Base-by-base conservation (phyloP, 176 grass and related monocot species). In the Echinochloa phyllopogon region DNA sequence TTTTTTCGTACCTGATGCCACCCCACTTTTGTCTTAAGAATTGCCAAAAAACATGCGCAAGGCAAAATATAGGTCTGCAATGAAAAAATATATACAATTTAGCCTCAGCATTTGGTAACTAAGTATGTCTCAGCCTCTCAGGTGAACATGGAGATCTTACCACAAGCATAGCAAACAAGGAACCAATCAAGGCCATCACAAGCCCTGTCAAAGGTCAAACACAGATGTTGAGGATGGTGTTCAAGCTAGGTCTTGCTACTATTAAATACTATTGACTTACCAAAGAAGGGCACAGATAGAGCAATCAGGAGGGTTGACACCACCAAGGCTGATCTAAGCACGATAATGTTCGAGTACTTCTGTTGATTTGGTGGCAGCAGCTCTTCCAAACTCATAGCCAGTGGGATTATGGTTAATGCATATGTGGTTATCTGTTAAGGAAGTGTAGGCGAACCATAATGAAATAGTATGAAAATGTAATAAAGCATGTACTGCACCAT, bases 361-460 rank as follows among this genome's bases (percentile, higher is more conserved):
- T 65, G 86, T 73, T 81, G 86, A 76, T 88, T 90, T 74, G 75
- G 82, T 48, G 90, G 90, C 65, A 98, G 78, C 82, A 98, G 63
- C 60, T 94, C 95, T 83, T 98, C 95, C 74, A 98, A 93, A 91
- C 92, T 93, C 92, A 95, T 81, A 16, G 95, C 91, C 75, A 98
- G 44, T 6, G 92, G 92, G 33, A 68, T 93, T 38, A 98, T 83
- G 24, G 92, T 93, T 63, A 95, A 95, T 18, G 95, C 95, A 86
- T 98, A 82, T 33, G 29, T 33, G 29, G 29, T 33, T 21, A 74
- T 72, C 79, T 36, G 81, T 94, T 91, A 94, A 92, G 92, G 90
- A 58, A 11, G 53, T 42, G 33, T 41, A 15, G 14, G 40, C 0
- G 11, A 71, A 71, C 68, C 6, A 23, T 45, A 25, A 15, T 70